Evolutionary conservation across 2,329 filamentous ascomycete genomes (phyloP).

Genomic region (Curvularia spicifera): DNA sequence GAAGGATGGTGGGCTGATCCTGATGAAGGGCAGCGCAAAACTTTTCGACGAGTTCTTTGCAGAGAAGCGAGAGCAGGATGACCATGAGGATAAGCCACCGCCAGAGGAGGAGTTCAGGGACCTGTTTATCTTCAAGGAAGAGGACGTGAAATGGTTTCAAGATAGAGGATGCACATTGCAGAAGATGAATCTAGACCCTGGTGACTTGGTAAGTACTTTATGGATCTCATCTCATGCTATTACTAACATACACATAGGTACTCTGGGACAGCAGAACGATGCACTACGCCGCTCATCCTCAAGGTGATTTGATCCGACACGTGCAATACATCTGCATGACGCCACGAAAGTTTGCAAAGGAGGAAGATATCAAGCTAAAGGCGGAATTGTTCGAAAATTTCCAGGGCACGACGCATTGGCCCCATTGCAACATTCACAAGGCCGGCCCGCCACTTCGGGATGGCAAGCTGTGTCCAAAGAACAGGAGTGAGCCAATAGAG

Average conservation of each 20-base stretch:
- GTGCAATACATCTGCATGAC: constrained; percentile 35
- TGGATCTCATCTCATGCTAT: constrained; percentile 15
- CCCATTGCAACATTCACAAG: constrained; percentile 31
- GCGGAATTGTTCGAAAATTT: constrained; percentile 24
- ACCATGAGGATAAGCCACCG: constrained; percentile 24
- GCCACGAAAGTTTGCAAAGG: constrained; percentile 18
- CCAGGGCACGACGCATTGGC: constrained; percentile 34
- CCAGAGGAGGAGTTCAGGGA: constrained; percentile 16
- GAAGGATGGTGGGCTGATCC: constrained; percentile 56
- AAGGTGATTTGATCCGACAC: constrained; percentile 24
- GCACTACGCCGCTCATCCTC: constrained; percentile 46
- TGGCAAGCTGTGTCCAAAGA: constrained; percentile 18
- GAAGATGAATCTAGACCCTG: background rate
- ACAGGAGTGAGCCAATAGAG: constrained; percentile 28
- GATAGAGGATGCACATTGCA: background rate
- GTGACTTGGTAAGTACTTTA: constrained; percentile 42
- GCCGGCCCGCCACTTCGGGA: constrained; percentile 18
- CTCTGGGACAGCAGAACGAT: constrained; percentile 58
- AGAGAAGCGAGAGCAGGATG: constrained; percentile 17
- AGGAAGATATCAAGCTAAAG: constrained; percentile 28
- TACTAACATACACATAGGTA: background rate
- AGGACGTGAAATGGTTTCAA: background rate
- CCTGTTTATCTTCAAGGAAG: background rate
- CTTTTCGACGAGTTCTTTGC: constrained; percentile 55
- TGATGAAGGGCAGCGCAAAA: constrained; percentile 54